Base-by-base conservation (phyloP, 768 basidiomycete genomes). In the Amanita pseudoporphyria region DNA sequence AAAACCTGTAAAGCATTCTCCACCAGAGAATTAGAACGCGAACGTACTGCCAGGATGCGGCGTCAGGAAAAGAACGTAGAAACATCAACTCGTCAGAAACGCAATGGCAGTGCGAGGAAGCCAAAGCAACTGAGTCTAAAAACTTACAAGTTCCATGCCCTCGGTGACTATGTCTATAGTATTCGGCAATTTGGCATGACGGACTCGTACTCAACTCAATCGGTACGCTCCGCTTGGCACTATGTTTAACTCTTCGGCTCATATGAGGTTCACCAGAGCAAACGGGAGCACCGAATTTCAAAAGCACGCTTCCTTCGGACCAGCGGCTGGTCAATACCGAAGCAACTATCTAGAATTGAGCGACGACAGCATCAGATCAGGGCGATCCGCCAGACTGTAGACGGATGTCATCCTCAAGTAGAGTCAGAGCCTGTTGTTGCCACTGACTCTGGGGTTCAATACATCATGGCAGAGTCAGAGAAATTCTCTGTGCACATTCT, bases 21-120 rank as follows among this genome's bases (percentile, higher is more conserved):
- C n/a, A 38, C 0, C 73, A 9, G 44, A 26, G 44, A 45, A 31
- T 31, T 31, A n/a, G n/a, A n/a, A n/a, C n/a, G n/a, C 7, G 44
- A 31, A 41, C 19, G 39, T 21, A 24, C 22, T 9, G 19, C 12
- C 6, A 3, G 6, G n/a, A n/a, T n/a, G n/a, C n/a, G n/a, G n/a
- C n/a, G n/a, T n/a, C n/a, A n/a, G n/a, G n/a, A n/a, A n/a, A 28
- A 1, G 9, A 6, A 19, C 6, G 18, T 52, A 16, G 49, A 6
- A 19, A 41, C 18, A 9, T 41, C 19, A 41, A 41, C 7, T 5
- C 10, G 10, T 41, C 51, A 49, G 48, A n/a, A 46, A 56, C 9
- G 21, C 30, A 31, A 31, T 19, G 16, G 32, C 24, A 16, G 30
- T 16, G 32, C 28, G 33, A 1, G 58, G 54, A n/a, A n/a, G n/a